A percentile compares a stretch with the other conserved stretches of the same genome.
phyloP scores from a whole-genome alignment of 1,284 basidiomycete genomes.

The Sutorius eximius region DNA sequence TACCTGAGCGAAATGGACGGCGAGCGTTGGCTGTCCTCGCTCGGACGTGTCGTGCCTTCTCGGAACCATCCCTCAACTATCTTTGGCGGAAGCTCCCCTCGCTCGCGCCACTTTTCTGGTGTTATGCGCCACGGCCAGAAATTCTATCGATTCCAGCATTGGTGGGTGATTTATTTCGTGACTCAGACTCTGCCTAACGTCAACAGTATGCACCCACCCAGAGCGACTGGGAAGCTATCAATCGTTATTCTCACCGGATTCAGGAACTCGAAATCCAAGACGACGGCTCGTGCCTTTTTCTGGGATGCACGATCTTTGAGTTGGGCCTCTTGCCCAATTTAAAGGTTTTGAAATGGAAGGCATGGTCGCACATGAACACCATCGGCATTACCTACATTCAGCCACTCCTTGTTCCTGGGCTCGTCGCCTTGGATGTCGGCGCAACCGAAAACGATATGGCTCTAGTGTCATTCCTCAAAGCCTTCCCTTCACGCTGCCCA shows the following conservation, averaged over 20 bases:
- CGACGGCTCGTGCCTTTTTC: not conserved
- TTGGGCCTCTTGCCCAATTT: not conserved
- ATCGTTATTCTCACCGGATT: not conserved
- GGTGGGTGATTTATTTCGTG: not conserved
- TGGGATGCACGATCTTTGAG: not conserved
- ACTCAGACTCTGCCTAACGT: not conserved
- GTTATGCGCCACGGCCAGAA: not conserved
- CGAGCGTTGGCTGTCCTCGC: not conserved
- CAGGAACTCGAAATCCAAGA: not conserved
- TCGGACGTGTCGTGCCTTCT: not conserved
- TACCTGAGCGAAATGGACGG: not conserved
- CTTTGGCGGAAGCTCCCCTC: conserved; percentile 1
- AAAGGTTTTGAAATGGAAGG: not conserved
- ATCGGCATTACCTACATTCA: not conserved
- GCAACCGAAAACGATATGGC: not conserved
- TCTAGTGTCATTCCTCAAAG: not conserved
- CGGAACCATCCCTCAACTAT: not conserved
- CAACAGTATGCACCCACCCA: not conserved
- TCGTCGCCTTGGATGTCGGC: not conserved
- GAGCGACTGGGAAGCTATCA: not conserved
- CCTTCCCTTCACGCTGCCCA: not conserved
- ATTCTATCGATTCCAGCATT: too few species aligned
- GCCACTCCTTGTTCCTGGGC: not conserved
- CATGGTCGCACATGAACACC: not conserved
- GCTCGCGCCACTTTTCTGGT: not conserved